Evolutionary conservation across 225 moss, liverwort and hornwort genomes (phyloP).

Genomic region (Thuidium tamariscinum): DNA sequence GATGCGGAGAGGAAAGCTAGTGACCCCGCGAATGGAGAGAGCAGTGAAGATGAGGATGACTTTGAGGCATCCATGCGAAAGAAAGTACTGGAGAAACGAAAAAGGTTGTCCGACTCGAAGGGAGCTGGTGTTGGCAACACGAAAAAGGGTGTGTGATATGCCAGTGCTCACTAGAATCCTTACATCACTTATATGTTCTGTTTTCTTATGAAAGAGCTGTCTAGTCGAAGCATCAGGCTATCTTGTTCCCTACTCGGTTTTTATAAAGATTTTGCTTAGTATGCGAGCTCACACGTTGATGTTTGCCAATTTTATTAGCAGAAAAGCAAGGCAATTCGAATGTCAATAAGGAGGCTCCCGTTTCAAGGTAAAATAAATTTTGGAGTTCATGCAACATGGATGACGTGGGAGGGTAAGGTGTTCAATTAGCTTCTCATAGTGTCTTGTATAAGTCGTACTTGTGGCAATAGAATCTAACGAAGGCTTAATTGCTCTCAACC

Average conservation of each 20-base stretch:
- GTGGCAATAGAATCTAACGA: not conserved
- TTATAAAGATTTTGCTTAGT: not conserved
- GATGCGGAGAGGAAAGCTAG: constrained; percentile 11
- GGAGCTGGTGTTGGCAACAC: constrained; percentile 12
- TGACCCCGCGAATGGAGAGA: constrained; percentile 21
- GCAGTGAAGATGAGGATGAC: constrained; percentile 65
- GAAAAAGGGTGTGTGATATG: constrained; percentile 21
- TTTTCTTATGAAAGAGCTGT: not conserved
- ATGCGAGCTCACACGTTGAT: not conserved
- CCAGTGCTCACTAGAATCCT: not conserved
- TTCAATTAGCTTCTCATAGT: not conserved
- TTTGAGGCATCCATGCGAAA: constrained; percentile 94
- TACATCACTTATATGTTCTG: not conserved
- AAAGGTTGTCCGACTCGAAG: constrained; percentile 43
- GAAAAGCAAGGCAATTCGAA: constrained; percentile 18
- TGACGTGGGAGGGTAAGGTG: not conserved
- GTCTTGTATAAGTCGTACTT: not conserved
- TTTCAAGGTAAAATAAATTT: constrained; percentile 16
- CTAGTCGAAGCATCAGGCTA: not conserved
- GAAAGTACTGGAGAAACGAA: constrained; percentile 77
- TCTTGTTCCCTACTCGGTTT: not conserved
- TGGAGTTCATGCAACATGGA: not conserved
- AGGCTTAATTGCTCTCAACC: not conserved
- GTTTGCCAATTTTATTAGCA: constrained; percentile 2
- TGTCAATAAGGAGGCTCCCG: not conserved